Evolutionary conservation across 2,329 filamentous ascomycete species (phyloP).

Genomic region (Botrytis pseudocinerea): DNA sequence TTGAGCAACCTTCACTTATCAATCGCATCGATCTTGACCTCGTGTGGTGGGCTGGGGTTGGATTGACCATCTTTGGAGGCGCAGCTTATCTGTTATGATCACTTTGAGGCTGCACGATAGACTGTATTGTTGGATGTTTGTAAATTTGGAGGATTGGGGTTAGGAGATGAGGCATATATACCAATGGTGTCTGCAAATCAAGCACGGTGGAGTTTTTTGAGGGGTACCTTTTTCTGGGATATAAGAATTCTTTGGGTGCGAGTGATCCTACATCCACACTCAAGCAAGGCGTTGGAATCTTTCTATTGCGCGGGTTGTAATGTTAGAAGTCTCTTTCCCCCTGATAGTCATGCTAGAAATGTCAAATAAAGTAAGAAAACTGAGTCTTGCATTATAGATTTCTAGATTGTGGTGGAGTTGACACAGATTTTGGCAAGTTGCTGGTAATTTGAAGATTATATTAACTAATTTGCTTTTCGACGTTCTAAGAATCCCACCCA

Average conservation of each 20-base stretch:
- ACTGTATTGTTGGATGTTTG: conserved; percentile 24
- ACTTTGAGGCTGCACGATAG: conserved; percentile 1
- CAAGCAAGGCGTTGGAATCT: conserved; percentile 17
- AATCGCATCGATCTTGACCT: conserved; percentile 37
- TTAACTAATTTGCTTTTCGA: not conserved
- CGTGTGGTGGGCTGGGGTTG: conserved; percentile 41
- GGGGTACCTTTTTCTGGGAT: conserved; percentile 26
- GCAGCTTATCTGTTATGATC: conserved; percentile 40
- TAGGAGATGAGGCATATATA: conserved; percentile 29
- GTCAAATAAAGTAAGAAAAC: not conserved
- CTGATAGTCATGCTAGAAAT: conserved; percentile 4
- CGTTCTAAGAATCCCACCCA: not conserved
- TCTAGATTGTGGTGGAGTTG: no score
- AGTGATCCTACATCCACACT: conserved; percentile 13
- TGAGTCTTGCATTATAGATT: not conserved
- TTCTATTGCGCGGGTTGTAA: conserved; percentile 6
- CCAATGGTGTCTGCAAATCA: conserved; percentile 20
- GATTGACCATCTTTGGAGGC: conserved; percentile 41
- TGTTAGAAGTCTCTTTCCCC: not conserved
- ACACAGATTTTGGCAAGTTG: not conserved
- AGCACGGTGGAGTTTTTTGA: conserved; percentile 18
- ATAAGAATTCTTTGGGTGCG: conserved; percentile 14
- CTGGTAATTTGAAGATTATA: not conserved
- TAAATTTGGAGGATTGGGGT: conserved; percentile 26
- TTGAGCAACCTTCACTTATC: conserved; percentile 27